Conservation (phyloP, 2,329 filamentous ascomycete species). For the Ascochyta viciae-villosae region DNA sequence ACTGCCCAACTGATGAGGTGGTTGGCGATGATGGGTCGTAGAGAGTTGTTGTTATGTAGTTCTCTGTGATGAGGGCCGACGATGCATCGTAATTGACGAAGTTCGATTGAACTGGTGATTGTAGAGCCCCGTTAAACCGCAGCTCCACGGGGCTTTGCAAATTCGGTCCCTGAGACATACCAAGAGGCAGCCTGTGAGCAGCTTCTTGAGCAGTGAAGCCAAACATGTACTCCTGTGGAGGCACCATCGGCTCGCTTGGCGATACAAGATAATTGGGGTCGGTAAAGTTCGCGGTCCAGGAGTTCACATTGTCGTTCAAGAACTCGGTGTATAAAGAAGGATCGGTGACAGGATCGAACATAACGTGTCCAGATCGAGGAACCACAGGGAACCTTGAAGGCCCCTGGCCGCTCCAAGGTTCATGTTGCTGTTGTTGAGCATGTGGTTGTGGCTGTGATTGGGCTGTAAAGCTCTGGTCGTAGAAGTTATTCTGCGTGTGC, state of each 20-base stretch:
- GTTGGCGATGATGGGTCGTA: slow-evolving; percentile 31
- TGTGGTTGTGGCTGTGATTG: background rate
- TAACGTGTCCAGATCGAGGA: slow-evolving; percentile 35
- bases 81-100: slow-evolving; percentile 39
- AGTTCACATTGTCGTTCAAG: slow-evolving; percentile 27
- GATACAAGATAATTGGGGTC: slow-evolving; percentile 37
- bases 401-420: slow-evolving; percentile 43
- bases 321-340: slow-evolving; percentile 29
- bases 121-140: slow-evolving; percentile 32
- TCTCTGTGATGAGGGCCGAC: slow-evolving; percentile 35
- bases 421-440: slow-evolving; percentile 33
- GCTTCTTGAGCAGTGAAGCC: slow-evolving; percentile 23
- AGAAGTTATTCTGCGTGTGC: slow-evolving; percentile 29
- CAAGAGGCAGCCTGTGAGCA: slow-evolving; percentile 21
- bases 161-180: slow-evolving; percentile 18
- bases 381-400: slow-evolving; percentile 36
- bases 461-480: slow-evolving; percentile 31
- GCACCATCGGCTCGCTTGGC: slow-evolving; percentile 35
- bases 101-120: slow-evolving; percentile 32
- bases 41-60: slow-evolving; percentile 28
- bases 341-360: slow-evolving; percentile 44
- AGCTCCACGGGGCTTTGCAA: slow-evolving; percentile 32
- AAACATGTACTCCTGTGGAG: slow-evolving; percentile 34
- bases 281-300: slow-evolving; percentile 37
- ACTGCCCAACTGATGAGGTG: slow-evolving; percentile 29